Conservation (phyloP, 805 yeast species). For the Candida parachauliodes region DNA sequence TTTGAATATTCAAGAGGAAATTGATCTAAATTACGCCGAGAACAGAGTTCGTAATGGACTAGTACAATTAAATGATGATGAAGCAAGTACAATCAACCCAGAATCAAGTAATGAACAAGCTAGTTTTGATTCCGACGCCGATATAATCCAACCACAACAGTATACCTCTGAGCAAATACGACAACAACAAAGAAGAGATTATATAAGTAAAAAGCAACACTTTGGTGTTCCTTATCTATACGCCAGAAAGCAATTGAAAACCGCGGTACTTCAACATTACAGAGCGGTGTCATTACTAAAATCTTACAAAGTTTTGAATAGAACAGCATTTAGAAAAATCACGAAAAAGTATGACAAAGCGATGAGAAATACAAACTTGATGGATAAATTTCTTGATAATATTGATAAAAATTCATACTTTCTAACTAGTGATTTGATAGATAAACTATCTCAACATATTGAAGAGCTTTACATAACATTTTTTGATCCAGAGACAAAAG, state of each 20-base stretch:
- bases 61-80: constrained; percentile 5
- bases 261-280: constrained; percentile 69
- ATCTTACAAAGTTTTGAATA: constrained; percentile 70
- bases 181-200: constrained; percentile 44
- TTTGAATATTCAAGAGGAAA: constrained; percentile 13
- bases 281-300: constrained; percentile 66
- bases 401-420: constrained; percentile 54
- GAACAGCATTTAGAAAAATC: constrained; percentile 86
- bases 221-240: constrained; percentile 53
- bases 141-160: constrained; percentile 4
- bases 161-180: constrained; percentile 17
- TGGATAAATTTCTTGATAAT: constrained; percentile 51
- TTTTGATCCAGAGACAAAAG: constrained; percentile 50
- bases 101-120: constrained; percentile 10
- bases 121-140: constrained; percentile 13
- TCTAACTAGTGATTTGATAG: constrained; percentile 62
- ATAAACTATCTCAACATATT: constrained; percentile 54
- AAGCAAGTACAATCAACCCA: constrained; percentile 2
- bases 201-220: constrained; percentile 29
- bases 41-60: constrained; percentile 37
- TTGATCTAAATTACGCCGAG: constrained; percentile 32
- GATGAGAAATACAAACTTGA: constrained; percentile 35
- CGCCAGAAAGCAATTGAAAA: constrained; percentile 65
- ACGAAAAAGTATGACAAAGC: constrained; percentile 88
- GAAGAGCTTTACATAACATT: constrained; percentile 65